These are phyloP conservation scores for Dothideomycetes sp. DNA, from an alignment of 2,329 filamentous ascomycete species.

Conservation along the genomic window DNA sequence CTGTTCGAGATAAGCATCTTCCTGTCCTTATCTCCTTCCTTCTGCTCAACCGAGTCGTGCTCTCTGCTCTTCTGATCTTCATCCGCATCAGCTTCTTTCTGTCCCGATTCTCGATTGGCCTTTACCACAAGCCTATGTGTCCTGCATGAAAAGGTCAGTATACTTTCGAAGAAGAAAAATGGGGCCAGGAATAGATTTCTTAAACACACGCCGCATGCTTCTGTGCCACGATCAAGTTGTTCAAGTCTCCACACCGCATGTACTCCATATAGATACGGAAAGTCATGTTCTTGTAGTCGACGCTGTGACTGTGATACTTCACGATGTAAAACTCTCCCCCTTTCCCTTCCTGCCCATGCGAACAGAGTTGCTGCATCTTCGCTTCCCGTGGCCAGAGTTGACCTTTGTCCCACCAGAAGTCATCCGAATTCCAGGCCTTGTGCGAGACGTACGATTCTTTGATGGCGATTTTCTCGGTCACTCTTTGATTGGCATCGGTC, in stretches of 20 bases:
- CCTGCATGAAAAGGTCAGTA: too few species aligned
- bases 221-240: not conserved
- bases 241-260: not conserved
- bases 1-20: not conserved
- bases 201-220: not conserved
- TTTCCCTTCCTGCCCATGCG: not conserved
- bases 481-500: not conserved
- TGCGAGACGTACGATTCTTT: not conserved
- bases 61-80: too few species aligned
- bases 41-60: not conserved
- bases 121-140: too few species aligned
- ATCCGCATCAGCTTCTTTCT: not conserved
- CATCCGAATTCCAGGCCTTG: not conserved
- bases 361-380: not conserved
- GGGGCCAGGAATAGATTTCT: not conserved
- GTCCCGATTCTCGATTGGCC: too few species aligned
- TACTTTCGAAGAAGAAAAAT: too few species aligned
- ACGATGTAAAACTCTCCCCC: constrained; percentile 3
- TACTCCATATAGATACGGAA: constrained; percentile 8
- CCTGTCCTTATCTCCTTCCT: not conserved
- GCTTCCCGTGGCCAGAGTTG: not conserved
- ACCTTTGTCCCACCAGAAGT: not conserved
- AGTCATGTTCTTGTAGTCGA: not conserved
- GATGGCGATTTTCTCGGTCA: not conserved
- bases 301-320: not conserved